Evolutionary conservation across 2,329 filamentous ascomycete genomes (phyloP).

Genomic region (Beauveria brongniartii): DNA sequence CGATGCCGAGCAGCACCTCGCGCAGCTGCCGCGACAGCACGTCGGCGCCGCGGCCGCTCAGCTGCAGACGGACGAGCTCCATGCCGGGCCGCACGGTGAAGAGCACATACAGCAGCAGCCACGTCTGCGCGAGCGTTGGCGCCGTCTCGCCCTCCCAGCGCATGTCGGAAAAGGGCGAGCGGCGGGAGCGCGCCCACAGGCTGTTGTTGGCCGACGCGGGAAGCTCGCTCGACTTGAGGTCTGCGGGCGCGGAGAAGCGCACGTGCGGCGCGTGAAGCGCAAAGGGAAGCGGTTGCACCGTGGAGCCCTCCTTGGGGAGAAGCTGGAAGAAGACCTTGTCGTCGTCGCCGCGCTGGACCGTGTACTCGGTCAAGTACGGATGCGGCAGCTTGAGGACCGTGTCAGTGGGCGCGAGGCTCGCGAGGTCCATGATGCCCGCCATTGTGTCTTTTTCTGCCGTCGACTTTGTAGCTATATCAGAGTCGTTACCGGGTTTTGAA

Average conservation of each 20-base stretch:
- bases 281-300: slow-evolving; percentile 21
- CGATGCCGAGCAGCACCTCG: slow-evolving; percentile 40
- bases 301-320: slow-evolving; percentile 20
- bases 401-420: slow-evolving; percentile 25
- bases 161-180: slow-evolving; percentile 39
- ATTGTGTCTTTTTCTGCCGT: slow-evolving; percentile 13
- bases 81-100: slow-evolving; percentile 41
- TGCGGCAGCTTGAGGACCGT: slow-evolving; percentile 40
- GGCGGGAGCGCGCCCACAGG: slow-evolving; percentile 47
- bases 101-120: slow-evolving; percentile 45
- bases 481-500: background rate
- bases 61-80: slow-evolving; percentile 40
- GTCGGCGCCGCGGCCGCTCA: slow-evolving; percentile 31
- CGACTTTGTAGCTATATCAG: background rate
- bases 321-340: slow-evolving; percentile 27
- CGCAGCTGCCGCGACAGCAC: slow-evolving; percentile 31
- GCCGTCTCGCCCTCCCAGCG: slow-evolving; percentile 32
- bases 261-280: slow-evolving; percentile 27
- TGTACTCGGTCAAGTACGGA: slow-evolving; percentile 40
- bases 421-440: slow-evolving; percentile 19
- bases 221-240: slow-evolving; percentile 41
- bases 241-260: slow-evolving; percentile 37
- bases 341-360: slow-evolving; percentile 23
- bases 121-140: slow-evolving; percentile 42
- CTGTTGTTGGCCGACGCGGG: slow-evolving; percentile 46